These are phyloP conservation scores for Turnera subulata DNA, from an alignment of 345 rosid genomes.

Conservation along the genomic window DNA sequence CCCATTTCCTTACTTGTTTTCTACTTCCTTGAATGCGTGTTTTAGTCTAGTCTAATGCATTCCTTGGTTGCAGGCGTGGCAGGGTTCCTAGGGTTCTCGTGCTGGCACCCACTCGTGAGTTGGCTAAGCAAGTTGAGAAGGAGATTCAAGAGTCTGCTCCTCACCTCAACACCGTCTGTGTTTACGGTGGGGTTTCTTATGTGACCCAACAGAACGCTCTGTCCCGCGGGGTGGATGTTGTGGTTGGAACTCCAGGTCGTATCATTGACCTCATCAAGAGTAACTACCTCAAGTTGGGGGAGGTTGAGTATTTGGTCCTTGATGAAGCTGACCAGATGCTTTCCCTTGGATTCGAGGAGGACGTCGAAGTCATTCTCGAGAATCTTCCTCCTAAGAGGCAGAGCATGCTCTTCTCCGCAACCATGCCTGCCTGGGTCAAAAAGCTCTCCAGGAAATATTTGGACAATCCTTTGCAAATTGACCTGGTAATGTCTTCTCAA, in stretches of 20 bases:
- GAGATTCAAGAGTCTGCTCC: constrained; percentile 93
- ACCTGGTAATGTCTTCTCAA: constrained; percentile 53
- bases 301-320: constrained; percentile 89
- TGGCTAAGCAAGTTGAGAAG: constrained; percentile 96
- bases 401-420: constrained; percentile 99
- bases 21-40: constrained; percentile 3
- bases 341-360: constrained; percentile 97
- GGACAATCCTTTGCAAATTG: constrained; percentile 83
- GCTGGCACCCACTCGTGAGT: constrained; percentile 84
- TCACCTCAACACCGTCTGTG: constrained; percentile 75
- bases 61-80: constrained; percentile 41
- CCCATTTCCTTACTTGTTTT: neutral
- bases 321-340: constrained; percentile 99
- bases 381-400: constrained; percentile 81
- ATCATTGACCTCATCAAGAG: constrained; percentile 79
- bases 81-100: constrained; percentile 76
- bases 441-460: constrained; percentile 86
- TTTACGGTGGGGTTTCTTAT: constrained; percentile 96
- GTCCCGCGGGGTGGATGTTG: constrained; percentile 90
- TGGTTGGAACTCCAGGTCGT: constrained; percentile 98
- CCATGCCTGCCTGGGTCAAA: constrained; percentile 97
- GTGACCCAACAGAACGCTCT: constrained; percentile 73
- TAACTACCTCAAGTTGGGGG: constrained; percentile 71
- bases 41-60: neutral
- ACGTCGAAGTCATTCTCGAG: constrained; percentile 78